Evolutionary conservation across 306 rosid species (phyloP).

Genomic region (Lathyrus aphaca): DNA sequence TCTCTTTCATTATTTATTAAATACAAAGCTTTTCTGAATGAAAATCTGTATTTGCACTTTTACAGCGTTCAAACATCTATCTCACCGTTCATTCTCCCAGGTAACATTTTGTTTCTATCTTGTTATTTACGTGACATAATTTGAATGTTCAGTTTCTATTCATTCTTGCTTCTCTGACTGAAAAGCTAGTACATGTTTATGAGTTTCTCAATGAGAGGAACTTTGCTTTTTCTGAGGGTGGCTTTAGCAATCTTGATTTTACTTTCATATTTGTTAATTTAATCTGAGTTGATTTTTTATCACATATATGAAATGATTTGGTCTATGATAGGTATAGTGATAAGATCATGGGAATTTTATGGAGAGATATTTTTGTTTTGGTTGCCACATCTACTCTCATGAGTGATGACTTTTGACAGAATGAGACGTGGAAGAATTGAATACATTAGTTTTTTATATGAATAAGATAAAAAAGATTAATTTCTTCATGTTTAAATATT

Average conservation of each 20-base stretch:
- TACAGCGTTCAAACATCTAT: background rate
- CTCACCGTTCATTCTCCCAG: conserved; percentile 3
- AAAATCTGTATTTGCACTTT: background rate
- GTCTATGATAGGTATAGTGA: background rate
- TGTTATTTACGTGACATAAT: background rate
- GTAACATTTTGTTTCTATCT: background rate
- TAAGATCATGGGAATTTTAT: background rate
- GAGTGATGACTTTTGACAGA: background rate
- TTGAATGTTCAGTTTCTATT: background rate
- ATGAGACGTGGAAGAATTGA: background rate
- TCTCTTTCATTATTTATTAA: background rate
- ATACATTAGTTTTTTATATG: background rate
- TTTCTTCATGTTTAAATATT: too few relatives aligned
- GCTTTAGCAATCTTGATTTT: background rate
- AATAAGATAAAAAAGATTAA: background rate
- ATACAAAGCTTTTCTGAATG: background rate
- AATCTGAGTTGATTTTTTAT: background rate
- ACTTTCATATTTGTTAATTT: conserved; percentile 2
- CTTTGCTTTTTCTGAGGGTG: background rate
- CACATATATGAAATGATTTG: background rate
- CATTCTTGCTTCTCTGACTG: background rate
- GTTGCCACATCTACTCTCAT: background rate
- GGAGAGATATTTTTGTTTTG: conserved; percentile 3
- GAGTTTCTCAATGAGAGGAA: background rate
- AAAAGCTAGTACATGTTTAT: background rate